Percentiles rank a stretch among this genome's conserved stretches.
These are phyloP conservation scores for Sporothrix pallida DNA, from an alignment of 2,329 filamentous ascomycete species.

Conservation along the genomic window DNA sequence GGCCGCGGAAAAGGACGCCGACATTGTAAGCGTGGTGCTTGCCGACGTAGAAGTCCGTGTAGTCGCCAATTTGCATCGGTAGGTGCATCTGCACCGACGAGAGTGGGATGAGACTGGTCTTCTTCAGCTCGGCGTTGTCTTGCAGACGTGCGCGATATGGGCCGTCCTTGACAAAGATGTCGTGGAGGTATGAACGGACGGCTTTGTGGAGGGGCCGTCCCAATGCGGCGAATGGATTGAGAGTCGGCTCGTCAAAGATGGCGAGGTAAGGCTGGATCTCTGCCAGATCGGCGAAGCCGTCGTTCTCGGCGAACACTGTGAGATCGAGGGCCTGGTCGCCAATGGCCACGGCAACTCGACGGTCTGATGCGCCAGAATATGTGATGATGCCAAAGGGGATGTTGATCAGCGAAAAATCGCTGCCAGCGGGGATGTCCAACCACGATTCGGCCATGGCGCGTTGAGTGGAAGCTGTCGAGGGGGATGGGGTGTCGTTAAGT, in stretches of 20 bases:
- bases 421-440: conserved; percentile 16
- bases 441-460: conserved; percentile 25
- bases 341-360: conserved; percentile 20
- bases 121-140: background rate
- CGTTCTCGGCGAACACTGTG: background rate
- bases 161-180: conserved; percentile 3
- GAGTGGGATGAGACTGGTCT: background rate
- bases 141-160: background rate
- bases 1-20: conserved; percentile 55
- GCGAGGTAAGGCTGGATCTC: background rate
- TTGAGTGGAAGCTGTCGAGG: background rate
- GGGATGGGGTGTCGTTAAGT: background rate
- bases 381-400: conserved; percentile 34
- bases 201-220: conserved; percentile 20
- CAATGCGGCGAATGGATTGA: conserved; percentile 29
- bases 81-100: conserved; percentile 21
- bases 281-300: background rate
- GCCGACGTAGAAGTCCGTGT: conserved; percentile 35
- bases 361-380: background rate
- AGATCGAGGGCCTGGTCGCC: conserved; percentile 25
- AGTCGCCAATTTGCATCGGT: conserved; percentile 34
- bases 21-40: conserved; percentile 26
- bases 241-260: background rate
- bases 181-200: conserved; percentile 13
- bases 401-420: conserved; percentile 33